A percentile compares a stretch with the other conserved stretches of the same genome.
Conservation (phyloP, 1,284 basidiomycete species). For the Prillingera fragicola region DNA sequence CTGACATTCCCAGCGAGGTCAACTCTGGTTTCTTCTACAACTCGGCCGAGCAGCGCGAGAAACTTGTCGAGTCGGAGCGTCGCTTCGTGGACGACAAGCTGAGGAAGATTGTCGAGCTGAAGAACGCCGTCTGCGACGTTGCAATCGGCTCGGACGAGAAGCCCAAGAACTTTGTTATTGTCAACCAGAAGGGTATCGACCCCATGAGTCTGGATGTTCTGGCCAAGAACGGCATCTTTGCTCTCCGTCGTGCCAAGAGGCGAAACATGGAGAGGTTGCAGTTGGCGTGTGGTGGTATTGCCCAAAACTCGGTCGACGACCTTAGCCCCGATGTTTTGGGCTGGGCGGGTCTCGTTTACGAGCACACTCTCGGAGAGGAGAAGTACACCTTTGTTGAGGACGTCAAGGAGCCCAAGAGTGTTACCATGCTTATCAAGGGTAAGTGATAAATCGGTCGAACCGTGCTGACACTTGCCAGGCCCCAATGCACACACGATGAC, state of each 20-base stretch:
- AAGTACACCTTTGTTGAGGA: conserved; percentile 99
- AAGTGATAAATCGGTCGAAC: conserved; percentile 11
- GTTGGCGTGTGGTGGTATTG: conserved; percentile 87
- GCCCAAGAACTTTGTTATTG: conserved; percentile 82
- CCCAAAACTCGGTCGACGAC: conserved; percentile 98
- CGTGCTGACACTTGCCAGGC: conserved; percentile 39
- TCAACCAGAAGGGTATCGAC: conserved; percentile 99
- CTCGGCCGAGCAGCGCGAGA: conserved; percentile 95
- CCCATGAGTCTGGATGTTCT: conserved; percentile 94
- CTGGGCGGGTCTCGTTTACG: conserved; percentile 97
- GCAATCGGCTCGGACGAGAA: conserved; percentile 61
- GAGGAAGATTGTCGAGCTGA: conserved; percentile 94
- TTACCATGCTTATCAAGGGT: conserved; percentile 95
- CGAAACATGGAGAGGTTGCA: conserved; percentile 96
- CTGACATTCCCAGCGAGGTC: conserved; percentile 69
- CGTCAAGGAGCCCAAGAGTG: conserved; percentile 91
- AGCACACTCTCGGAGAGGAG: conserved; percentile 98
- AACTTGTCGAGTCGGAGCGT: conserved; percentile 95
- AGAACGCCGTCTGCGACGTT: conserved; percentile 92
- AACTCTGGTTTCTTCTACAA: conserved; percentile 99
- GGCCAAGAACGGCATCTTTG: conserved; percentile 94
- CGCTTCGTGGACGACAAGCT: conserved; percentile 91
- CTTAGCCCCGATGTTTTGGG: conserved; percentile 85
- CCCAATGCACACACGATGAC: conserved; percentile 94
- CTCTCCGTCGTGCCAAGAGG: conserved; percentile 89